A percentile compares a stretch with the other conserved stretches of the same genome.
These are phyloP conservation scores for Phytophthora syringae DNA, from an alignment of 352 stramenopile genomes.

Conservation along the genomic window DNA sequence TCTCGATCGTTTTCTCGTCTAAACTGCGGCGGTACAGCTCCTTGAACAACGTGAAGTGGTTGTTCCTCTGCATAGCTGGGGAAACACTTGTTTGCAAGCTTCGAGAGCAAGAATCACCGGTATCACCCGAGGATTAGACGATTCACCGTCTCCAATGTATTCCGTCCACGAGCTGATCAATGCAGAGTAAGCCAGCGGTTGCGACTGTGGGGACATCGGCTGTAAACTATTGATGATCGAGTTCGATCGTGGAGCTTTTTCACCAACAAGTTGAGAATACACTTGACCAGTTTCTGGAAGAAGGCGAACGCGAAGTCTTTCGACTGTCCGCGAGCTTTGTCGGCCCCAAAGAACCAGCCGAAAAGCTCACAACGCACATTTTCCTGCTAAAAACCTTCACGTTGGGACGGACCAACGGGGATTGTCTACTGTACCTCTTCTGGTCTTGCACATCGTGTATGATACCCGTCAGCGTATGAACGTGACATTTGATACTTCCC, in stretches of 20 bases:
- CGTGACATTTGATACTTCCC: conserved; percentile 12
- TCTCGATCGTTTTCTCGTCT: conserved; percentile 48
- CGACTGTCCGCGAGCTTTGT: conserved; percentile 47
- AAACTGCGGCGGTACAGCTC: conserved; percentile 48
- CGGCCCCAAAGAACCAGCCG: conserved; percentile 67
- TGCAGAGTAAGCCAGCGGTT: conserved; percentile 43
- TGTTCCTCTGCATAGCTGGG: conserved; percentile 46
- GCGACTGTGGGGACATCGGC: conserved; percentile 6
- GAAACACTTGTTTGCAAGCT: conserved; percentile 49
- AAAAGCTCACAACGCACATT: conserved; percentile 70
- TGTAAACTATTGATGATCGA: conserved; percentile 12
- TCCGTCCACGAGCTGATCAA: conserved; percentile 66
- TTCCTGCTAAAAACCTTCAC: too few relatives aligned
- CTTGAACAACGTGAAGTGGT: conserved; percentile 38
- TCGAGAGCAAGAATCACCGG: conserved; percentile 44
- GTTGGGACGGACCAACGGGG: too few relatives aligned
- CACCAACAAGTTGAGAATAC: conserved; percentile 45
- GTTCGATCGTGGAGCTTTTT: conserved; percentile 32
- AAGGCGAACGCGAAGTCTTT: conserved; percentile 70
- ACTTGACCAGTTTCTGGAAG: conserved; percentile 61
- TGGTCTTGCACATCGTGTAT: conserved; percentile 17
- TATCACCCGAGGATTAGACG: conserved; percentile 21
- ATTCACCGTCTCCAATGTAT: conserved; percentile 72
- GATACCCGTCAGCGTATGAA: conserved; percentile 23
- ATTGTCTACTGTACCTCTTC: too few relatives aligned